Evolutionary conservation across 2,329 filamentous ascomycete genomes (phyloP), one percentile per base, ranked within the genome.

Genomic region (Diaporthe velutina): DNA sequence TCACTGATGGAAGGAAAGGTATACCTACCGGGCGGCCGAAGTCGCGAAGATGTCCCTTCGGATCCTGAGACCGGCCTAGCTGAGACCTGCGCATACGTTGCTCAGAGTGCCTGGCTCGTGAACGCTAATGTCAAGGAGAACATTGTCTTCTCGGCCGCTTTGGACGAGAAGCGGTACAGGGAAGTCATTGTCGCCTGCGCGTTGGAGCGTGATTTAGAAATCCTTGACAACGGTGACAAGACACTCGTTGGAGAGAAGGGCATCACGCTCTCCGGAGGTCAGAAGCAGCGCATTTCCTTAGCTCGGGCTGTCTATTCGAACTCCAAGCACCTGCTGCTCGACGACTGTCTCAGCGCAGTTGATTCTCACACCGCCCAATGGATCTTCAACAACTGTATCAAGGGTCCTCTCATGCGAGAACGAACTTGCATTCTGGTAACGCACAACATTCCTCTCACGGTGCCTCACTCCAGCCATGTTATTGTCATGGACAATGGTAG

Each of bases 281-380:
- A 99, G 84, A 98, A 98, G 85, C 97, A 99, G 84, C 93, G 97
- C 74, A 98, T 99, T 70, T 98, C 96, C 19, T 89, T 99, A 58
- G 97, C 97, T n/a, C 93, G 97, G 78, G 97, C 97, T 1, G 89
- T 99, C n/a, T 99, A 99, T 84, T 98, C 95, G 78, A 96, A 95
- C 83, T 97, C 96, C 8, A 93, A 93, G 71, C 96, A 98, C 83
- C 86, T 99, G 22, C 89, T 99, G 15, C 89, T 99, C 67, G 97
- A 99, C 80, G 97, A 99, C 83, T 98, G 97, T 77, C 89, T 99
- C 57, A 98, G 96, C 81, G 97, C 97, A 38, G 97, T 99, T 45
- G 97, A 99, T 83, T 97, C 97, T 4, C 97, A 99, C 80, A 98
- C 97, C 0, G 96, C 96, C 2, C 97, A 98, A 83, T 98, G 97